A percentile compares a stretch with the other conserved stretches of the same genome.
These are phyloP conservation scores for Seiridium unicorne DNA, from an alignment of 2,329 filamentous ascomycete species.

Conservation along the genomic window DNA sequence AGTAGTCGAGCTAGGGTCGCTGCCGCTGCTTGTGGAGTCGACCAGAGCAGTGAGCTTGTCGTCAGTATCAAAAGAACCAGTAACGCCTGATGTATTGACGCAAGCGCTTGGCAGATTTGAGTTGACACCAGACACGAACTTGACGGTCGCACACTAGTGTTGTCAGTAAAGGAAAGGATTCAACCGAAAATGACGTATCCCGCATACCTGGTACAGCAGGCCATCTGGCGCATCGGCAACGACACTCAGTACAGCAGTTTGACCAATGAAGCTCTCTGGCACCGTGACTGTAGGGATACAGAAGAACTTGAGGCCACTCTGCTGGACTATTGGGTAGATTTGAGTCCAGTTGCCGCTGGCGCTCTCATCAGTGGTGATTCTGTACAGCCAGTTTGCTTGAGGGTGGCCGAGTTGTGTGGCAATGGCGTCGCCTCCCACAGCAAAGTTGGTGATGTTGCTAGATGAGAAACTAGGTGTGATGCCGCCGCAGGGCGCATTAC, in stretches of 20 bases:
- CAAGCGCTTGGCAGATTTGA: constrained; percentile 27
- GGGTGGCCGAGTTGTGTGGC: constrained; percentile 47
- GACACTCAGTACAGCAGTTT: constrained; percentile 53
- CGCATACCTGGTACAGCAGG: constrained; percentile 52
- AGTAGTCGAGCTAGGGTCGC: neutral
- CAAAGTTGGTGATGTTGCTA: constrained; percentile 45
- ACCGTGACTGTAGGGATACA: constrained; percentile 50
- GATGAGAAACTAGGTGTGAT: constrained; percentile 41
- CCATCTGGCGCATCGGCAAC: constrained; percentile 54
- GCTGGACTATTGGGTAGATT: constrained; percentile 50
- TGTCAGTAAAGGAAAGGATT: neutral
- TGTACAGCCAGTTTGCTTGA: constrained; percentile 55
- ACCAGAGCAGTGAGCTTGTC: constrained; percentile 27
- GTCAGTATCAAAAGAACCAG: constrained; percentile 28
- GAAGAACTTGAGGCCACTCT: constrained; percentile 53
- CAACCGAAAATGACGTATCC: too few species aligned
- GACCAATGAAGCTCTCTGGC: constrained; percentile 49
- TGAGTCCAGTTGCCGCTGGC: constrained; percentile 52
- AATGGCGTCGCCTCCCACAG: constrained; percentile 55
- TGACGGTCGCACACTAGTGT: constrained; percentile 52
- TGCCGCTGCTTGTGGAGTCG: constrained; percentile 6
- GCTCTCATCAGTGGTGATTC: constrained; percentile 50
- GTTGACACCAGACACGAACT: constrained; percentile 47
- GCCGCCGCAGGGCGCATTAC: constrained; percentile 53
- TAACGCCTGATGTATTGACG: constrained; percentile 36